Percentiles rank a stretch among this genome's conserved stretches.
These are phyloP conservation scores for Mimosa pudica DNA, from an alignment of 306 rosid genomes.

Conservation along the genomic window DNA sequence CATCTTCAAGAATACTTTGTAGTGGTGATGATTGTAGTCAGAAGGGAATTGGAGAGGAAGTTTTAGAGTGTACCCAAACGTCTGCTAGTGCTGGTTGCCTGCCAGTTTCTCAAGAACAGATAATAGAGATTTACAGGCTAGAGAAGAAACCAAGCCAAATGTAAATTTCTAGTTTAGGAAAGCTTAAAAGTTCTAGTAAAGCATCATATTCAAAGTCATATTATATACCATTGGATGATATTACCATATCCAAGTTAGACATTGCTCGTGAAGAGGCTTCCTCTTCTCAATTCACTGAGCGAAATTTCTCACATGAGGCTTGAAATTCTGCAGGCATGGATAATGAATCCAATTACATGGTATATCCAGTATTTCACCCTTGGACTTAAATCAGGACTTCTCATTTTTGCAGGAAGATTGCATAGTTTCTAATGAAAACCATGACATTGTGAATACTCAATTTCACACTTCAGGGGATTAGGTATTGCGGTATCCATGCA, in stretches of 20 bases:
- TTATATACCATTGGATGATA: constrained; percentile 65
- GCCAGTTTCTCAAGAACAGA: constrained; percentile 49
- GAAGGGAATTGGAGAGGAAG: constrained; percentile 67
- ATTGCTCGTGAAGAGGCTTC: constrained; percentile 55
- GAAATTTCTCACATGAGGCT: constrained; percentile 57
- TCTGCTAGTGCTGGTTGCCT: constrained; percentile 57
- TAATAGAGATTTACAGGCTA: constrained; percentile 42
- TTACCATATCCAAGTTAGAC: constrained; percentile 59
- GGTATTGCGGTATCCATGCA: constrained; percentile 44
- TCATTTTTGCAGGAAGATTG: constrained; percentile 58
- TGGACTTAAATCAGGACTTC: constrained; percentile 58
- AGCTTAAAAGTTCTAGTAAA: constrained; percentile 58
- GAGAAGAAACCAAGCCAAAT: constrained; percentile 55
- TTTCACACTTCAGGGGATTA: constrained; percentile 58
- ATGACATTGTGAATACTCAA: constrained; percentile 44
- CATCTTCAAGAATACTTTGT: constrained; percentile 68
- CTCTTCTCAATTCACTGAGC: constrained; percentile 56
- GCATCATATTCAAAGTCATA: constrained; percentile 71
- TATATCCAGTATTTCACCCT: constrained; percentile 56
- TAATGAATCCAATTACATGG: constrained; percentile 51
- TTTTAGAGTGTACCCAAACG: constrained; percentile 89
- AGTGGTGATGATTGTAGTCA: constrained; percentile 72
- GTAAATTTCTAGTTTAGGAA: constrained; percentile 54
- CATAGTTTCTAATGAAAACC: constrained; percentile 41
- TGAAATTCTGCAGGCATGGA: constrained; percentile 49